Evolutionary conservation across 2,329 filamentous ascomycete genomes (phyloP).

Genomic region (Xylaria sp.): DNA sequence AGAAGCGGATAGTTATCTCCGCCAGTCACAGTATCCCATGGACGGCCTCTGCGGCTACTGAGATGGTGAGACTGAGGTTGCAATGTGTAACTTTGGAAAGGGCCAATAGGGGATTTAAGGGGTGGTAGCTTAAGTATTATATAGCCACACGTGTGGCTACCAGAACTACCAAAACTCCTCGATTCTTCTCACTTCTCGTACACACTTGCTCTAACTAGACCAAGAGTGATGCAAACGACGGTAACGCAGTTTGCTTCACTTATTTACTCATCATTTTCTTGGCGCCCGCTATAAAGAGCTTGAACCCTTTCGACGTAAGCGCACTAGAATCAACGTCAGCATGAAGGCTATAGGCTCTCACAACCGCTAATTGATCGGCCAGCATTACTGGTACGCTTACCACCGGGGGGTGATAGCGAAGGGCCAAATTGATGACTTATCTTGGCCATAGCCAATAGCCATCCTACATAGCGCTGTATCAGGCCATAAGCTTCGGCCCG

Average conservation of each 20-base stretch:
- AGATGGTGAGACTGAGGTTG: not conserved
- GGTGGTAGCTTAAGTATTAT: not conserved
- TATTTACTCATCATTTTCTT: not conserved
- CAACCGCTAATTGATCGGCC: not conserved
- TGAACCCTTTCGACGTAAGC: not conserved
- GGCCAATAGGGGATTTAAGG: not conserved
- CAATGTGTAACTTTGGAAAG: not conserved
- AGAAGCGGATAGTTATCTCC: not conserved
- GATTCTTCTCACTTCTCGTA: not conserved
- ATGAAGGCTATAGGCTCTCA: not conserved
- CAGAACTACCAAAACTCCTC: not conserved
- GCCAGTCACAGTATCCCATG: not conserved
- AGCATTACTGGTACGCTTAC: conserved; percentile 20
- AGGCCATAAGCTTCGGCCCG: not conserved
- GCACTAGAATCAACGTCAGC: not conserved
- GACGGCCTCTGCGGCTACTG: not conserved
- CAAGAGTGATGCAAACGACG: not conserved
- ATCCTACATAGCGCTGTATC: not conserved
- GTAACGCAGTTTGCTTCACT: not conserved
- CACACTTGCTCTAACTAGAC: not conserved
- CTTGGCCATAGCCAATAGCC: not conserved
- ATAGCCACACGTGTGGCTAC: not conserved
- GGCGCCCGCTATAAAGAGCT: not conserved
- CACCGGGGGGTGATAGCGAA: not conserved
- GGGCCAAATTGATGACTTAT: not conserved